Conservation (phyloP, 768 basidiomycete genomes). For the Lactarius psammicola region DNA sequence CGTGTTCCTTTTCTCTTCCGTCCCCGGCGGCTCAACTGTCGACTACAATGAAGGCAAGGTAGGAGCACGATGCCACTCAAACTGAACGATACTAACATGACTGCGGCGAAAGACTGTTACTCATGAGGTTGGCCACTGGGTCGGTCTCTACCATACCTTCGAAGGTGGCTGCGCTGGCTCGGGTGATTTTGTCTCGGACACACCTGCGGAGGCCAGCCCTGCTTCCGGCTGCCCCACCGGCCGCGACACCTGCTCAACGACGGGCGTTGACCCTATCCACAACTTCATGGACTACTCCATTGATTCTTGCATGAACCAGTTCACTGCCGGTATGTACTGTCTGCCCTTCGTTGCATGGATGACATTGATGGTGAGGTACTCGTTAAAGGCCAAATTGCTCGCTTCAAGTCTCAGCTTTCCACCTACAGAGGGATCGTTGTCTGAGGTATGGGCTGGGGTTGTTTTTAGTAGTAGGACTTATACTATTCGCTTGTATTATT, state of each 20-base stretch:
- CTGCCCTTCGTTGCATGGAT: background rate
- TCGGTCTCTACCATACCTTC: slow-evolving; percentile 60
- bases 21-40: slow-evolving; percentile 42
- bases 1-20: slow-evolving; percentile 36
- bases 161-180: slow-evolving; percentile 45
- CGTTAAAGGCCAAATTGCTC: slow-evolving; percentile 35
- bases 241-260: slow-evolving; percentile 34
- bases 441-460: slow-evolving; percentile 18
- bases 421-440: slow-evolving; percentile 44
- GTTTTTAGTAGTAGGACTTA: background rate
- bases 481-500: background rate
- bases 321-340: slow-evolving; percentile 43
- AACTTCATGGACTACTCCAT: slow-evolving; percentile 57
- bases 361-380: background rate
- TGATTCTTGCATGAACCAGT: slow-evolving; percentile 51
- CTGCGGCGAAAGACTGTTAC: slow-evolving; percentile 41
- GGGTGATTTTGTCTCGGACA: slow-evolving; percentile 48
- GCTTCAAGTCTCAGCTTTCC: slow-evolving; percentile 42
- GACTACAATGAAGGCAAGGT: slow-evolving; percentile 41
- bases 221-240: slow-evolving; percentile 40
- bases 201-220: slow-evolving; percentile 46
- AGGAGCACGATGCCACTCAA: background rate
- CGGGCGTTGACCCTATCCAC: slow-evolving; percentile 43
- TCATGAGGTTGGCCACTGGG: slow-evolving; percentile 63
- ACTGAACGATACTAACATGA: background rate